Evolutionary conservation across 2,329 filamentous ascomycete genomes (phyloP), one percentile per base, ranked within the genome.

Genomic region (Fusarium beomiforme): DNA sequence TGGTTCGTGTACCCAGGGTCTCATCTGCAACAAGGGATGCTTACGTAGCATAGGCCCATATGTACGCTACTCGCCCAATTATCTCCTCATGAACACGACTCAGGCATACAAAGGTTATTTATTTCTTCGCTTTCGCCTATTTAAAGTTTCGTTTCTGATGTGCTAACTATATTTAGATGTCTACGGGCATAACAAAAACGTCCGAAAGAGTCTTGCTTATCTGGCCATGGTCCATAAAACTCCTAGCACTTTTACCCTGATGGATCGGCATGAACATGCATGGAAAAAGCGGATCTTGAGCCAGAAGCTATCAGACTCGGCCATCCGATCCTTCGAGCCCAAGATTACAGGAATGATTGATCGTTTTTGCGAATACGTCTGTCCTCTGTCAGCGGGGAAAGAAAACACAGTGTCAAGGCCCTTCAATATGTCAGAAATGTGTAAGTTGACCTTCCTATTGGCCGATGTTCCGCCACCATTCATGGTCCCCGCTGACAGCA

Each of bases 1-100:
- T 54, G 82, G 82, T 64, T 58, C 69, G 36, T 29, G n/a, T 51
- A 31, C 42, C 34, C 44, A 51, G 44, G 13, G 31, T 31, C 16
- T 5, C 47, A 26, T 47, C 23, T n/a, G n/a, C 21, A 21, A 31
- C 17, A 36, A 42, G 26, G 29, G 12, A 21, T 17, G 39, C 21
- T 56, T 26, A 47, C n/a, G 19, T 31, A 8, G 29, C 29, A 16
- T 19, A 56, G 37, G 53, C 10, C 53, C 53, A 7, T 47, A 33
- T 34, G 53, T 56, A 33, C 53, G 53, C 41, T 56, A 56, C 53
- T 56, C 53, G 8, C 53, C 53, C 16, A 47, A 56, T 17, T 56
- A 56, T 12, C 26, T 56, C 5, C 53, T 56, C 17, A 47, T 56
- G 21, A 56, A 56, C 26, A 56, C 53, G 31, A 56, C 53, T 19